Conservation (phyloP, 345 rosid genomes). For the Citrus medica region DNA sequence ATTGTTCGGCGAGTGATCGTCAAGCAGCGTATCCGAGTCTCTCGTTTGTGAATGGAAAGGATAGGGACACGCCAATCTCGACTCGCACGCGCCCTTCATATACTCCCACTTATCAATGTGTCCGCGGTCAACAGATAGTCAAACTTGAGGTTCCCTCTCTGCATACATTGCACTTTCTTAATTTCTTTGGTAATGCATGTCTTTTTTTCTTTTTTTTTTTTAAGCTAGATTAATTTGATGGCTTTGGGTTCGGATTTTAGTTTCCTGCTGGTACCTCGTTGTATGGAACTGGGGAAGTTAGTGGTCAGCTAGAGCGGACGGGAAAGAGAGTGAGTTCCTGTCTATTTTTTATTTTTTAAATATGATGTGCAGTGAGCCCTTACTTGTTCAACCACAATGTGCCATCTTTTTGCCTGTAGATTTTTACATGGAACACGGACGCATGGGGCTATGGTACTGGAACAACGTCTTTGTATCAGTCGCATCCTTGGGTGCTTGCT, state of each 20-base stretch:
- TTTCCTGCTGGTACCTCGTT: constrained; percentile 76
- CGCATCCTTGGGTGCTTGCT: constrained; percentile 94
- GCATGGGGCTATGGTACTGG: constrained; percentile 86
- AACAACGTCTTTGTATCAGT: constrained; percentile 89
- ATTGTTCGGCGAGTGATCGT: constrained; percentile 53
- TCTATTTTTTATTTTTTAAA: neutral
- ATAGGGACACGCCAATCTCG: constrained; percentile 48
- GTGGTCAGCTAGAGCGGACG: constrained; percentile 90
- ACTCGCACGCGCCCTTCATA: constrained; percentile 43
- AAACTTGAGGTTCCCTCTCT: constrained; percentile 64
- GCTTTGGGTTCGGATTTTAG: constrained; percentile 34
- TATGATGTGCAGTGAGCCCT: neutral
- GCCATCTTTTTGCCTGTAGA: constrained; percentile 36
- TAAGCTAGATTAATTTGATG: constrained; percentile 3
- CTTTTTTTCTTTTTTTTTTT: neutral
- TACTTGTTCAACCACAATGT: too few species aligned
- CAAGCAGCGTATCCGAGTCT: constrained; percentile 63
- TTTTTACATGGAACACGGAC: constrained; percentile 87
- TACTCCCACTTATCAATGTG: constrained; percentile 48
- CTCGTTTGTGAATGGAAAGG: constrained; percentile 52
- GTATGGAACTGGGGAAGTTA: constrained; percentile 96
- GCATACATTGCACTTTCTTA: neutral
- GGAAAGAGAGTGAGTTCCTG: constrained; percentile 69
- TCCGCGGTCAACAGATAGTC: constrained; percentile 67
- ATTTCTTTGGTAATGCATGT: neutral